These are phyloP conservation scores for Colletotrichum sp. DNA, from an alignment of 2,329 filamentous ascomycete genomes.

Conservation along the genomic window DNA sequence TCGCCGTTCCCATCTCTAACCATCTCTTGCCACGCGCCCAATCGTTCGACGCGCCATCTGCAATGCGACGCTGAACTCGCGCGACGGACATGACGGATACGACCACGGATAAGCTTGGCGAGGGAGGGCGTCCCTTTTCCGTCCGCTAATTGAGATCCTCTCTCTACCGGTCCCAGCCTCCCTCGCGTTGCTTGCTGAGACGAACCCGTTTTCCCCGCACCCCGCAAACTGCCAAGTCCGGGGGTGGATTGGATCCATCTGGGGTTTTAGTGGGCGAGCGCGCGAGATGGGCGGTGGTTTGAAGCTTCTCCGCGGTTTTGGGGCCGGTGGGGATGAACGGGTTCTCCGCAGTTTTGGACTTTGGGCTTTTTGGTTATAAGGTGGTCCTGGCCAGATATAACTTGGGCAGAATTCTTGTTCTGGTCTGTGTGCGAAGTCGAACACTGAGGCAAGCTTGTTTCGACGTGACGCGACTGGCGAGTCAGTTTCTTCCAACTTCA, in stretches of 20 bases:
- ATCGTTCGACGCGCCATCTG: neutral
- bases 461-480: neutral
- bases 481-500: neutral
- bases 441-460: neutral
- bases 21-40: neutral
- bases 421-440: neutral
- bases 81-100: neutral
- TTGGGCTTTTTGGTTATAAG: neutral
- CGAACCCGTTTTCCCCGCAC: neutral
- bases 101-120: neutral
- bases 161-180: neutral
- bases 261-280: neutral
- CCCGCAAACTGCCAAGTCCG: neutral
- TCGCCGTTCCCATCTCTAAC: neutral
- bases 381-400: neutral
- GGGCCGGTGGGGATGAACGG: neutral
- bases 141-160: neutral
- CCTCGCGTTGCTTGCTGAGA: neutral
- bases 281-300: neutral
- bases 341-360: neutral
- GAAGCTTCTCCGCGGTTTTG: neutral
- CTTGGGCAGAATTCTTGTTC: neutral
- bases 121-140: neutral
- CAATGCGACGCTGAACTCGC: neutral
- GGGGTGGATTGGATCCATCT: neutral